A percentile compares a stretch with the other conserved stretches of the same genome.
These are phyloP conservation scores for Powellomyces hirtus DNA, from an alignment of 192 early-diverging fungal species.

Conservation along the genomic window DNA sequence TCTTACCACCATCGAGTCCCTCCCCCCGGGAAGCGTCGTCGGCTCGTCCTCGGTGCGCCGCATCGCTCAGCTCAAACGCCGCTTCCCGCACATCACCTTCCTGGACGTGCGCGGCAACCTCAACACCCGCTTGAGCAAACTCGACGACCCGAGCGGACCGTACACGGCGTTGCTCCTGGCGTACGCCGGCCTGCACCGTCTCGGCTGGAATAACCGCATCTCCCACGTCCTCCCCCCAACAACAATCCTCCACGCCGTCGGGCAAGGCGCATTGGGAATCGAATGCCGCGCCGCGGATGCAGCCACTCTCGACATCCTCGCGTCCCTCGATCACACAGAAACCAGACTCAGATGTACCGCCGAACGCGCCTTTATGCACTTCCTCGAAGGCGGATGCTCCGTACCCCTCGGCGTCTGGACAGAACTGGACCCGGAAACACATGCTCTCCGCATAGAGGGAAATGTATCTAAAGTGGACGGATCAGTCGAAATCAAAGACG, in stretches of 20 bases:
- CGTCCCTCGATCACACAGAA: conserved; percentile 60
- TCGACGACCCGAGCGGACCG: conserved; percentile 69
- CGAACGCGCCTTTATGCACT: conserved; percentile 82
- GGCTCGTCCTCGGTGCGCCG: conserved; percentile 89
- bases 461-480: conserved; percentile 81
- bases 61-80: conserved; percentile 76
- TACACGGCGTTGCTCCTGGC: conserved; percentile 83
- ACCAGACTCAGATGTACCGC: conserved; percentile 69
- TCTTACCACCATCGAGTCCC: conserved; percentile 48
- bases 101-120: conserved; percentile 76
- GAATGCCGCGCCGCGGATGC: conserved; percentile 74
- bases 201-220: conserved; percentile 69
- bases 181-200: conserved; percentile 77
- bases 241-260: conserved; percentile 80
- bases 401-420: conserved; percentile 88
- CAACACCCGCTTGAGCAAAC: conserved; percentile 85
- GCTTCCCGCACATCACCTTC: conserved; percentile 76
- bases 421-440: conserved; percentile 5
- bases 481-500: conserved; percentile 52
- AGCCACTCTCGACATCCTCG: conserved; percentile 47
- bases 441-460: conserved; percentile 54
- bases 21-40: conserved; percentile 74
- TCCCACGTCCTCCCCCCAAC: conserved; percentile 61
- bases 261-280: conserved; percentile 87
- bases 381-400: conserved; percentile 91